phyloP scores from a whole-genome alignment of 495 filamentous ascomycete genomes.

The Hyphodiscus hymeniophilus region DNA sequence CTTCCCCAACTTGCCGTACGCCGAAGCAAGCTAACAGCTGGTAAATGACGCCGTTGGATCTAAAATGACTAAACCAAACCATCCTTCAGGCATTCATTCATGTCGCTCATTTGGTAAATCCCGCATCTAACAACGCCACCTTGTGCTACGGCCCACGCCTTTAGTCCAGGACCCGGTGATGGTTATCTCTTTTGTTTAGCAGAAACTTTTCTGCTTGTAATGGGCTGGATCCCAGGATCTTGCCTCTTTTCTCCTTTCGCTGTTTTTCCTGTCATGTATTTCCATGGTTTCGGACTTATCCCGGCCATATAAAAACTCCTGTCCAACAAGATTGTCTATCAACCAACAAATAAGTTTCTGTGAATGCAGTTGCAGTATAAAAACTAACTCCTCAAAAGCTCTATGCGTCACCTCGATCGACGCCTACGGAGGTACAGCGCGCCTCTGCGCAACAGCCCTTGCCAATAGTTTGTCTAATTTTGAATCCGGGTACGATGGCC shows the following conservation, averaged over 20 bases:
- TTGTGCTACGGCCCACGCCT: neutral
- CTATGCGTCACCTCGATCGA: slow-evolving; percentile 7
- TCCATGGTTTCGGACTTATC: neutral
- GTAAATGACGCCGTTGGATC: too few relatives aligned
- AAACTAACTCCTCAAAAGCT: too few relatives aligned
- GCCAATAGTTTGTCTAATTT: slow-evolving; percentile 11
- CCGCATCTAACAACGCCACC: slow-evolving; percentile 2
- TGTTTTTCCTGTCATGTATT: neutral
- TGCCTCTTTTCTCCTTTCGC: neutral
- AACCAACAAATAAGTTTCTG: too few relatives aligned
- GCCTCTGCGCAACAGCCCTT: slow-evolving; percentile 7
- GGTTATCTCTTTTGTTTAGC: slow-evolving; percentile 3
- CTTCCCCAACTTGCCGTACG: too few relatives aligned
- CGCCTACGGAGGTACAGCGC: slow-evolving; percentile 6
- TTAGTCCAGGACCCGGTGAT: slow-evolving; percentile 5
- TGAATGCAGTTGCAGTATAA: too few relatives aligned
- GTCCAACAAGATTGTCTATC: too few relatives aligned
- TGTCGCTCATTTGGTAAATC: neutral
- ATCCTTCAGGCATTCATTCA: neutral
- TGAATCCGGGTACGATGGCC: neutral
- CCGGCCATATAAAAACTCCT: neutral
- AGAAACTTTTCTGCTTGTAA: neutral
- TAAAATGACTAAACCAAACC: too few relatives aligned
- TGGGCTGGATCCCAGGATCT: neutral
- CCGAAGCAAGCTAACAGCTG: too few relatives aligned